Evolutionary conservation across 202 grass and related monocot species (phyloP).

Genomic region (Eragrostis tef): DNA sequence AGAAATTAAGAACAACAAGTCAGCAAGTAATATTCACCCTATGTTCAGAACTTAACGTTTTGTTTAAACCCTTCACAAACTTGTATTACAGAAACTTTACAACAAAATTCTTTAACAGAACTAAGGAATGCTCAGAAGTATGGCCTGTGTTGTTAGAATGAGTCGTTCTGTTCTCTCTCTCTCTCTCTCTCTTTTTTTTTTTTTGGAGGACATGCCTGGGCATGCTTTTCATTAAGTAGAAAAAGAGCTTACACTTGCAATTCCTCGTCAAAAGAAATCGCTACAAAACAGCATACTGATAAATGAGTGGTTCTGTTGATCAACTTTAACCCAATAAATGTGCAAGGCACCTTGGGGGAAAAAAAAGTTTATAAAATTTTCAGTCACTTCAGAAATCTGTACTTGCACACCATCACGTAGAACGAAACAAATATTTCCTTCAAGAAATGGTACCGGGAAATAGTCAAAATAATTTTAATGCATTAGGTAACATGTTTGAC

Average conservation of each 20-base stretch:
- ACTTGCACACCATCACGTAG: background rate
- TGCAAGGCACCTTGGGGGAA: background rate
- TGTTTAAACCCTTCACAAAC: constrained; percentile 45
- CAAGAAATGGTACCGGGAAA: background rate
- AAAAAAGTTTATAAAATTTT: background rate
- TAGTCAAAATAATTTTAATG: constrained; percentile 39
- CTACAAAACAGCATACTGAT: too few relatives aligned
- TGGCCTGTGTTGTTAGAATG: background rate
- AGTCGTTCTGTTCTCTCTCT: background rate
- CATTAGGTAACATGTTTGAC: constrained; percentile 43
- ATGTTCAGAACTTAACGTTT: constrained; percentile 32
- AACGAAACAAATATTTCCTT: constrained; percentile 31
- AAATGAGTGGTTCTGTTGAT: background rate
- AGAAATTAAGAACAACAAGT: constrained; percentile 30
- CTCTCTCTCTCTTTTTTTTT: too few relatives aligned
- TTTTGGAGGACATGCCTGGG: too few relatives aligned
- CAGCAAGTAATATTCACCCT: constrained; percentile 34
- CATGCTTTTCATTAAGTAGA: too few relatives aligned
- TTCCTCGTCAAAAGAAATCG: too few relatives aligned
- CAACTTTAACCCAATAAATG: constrained; percentile 10
- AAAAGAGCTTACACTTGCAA: too few relatives aligned
- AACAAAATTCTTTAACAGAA: constrained; percentile 19
- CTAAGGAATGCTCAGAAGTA: constrained; percentile 5
- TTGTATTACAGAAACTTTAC: constrained; percentile 33
- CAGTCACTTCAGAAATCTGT: constrained; percentile 1